A percentile compares a stretch with the other conserved stretches of the same genome.
Conservation (phyloP, 2,329 filamentous ascomycete genomes). For the Calonectria leucothoes region DNA sequence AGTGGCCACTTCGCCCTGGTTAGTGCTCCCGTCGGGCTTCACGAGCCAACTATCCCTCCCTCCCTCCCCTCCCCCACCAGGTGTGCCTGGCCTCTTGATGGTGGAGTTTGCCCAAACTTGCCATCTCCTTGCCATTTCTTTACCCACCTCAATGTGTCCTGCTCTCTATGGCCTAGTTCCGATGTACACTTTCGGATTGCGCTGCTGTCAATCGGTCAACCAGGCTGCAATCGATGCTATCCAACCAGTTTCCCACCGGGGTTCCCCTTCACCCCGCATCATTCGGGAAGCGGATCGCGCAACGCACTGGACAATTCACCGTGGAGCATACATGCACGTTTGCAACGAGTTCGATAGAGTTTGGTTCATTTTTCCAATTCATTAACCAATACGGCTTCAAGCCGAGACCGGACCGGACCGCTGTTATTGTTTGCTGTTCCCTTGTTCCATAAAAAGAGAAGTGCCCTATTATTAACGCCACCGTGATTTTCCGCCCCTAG, state of each 20-base stretch:
- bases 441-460: not conserved
- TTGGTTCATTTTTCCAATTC: slow-evolving; percentile 8
- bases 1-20: not conserved
- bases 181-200: not conserved
- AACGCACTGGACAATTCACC: slow-evolving; percentile 10
- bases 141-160: slow-evolving; percentile 9
- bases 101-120: slow-evolving; percentile 12
- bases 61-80: slow-evolving; percentile 7
- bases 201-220: not conserved
- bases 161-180: slow-evolving; percentile 4
- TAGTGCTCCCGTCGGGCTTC: slow-evolving; percentile 20
- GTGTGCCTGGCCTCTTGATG: slow-evolving; percentile 3
- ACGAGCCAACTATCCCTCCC: slow-evolving; percentile 19
- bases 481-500: not conserved
- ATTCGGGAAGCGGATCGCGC: not conserved
- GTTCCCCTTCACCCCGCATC: not conserved
- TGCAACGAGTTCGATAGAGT: not conserved
- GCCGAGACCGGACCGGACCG: not conserved
- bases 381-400: slow-evolving; percentile 1
- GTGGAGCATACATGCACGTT: not conserved
- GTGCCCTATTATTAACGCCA: not conserved
- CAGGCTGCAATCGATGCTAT: not conserved
- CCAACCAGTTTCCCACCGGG: not conserved
- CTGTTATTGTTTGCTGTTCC: too few relatives aligned
- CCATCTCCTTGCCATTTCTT: slow-evolving; percentile 7